Evolutionary conservation across 371 early-diverging fungal genomes (phyloP), one percentile per base, ranked within the genome.

Genomic region (Mucor mucedo): DNA sequence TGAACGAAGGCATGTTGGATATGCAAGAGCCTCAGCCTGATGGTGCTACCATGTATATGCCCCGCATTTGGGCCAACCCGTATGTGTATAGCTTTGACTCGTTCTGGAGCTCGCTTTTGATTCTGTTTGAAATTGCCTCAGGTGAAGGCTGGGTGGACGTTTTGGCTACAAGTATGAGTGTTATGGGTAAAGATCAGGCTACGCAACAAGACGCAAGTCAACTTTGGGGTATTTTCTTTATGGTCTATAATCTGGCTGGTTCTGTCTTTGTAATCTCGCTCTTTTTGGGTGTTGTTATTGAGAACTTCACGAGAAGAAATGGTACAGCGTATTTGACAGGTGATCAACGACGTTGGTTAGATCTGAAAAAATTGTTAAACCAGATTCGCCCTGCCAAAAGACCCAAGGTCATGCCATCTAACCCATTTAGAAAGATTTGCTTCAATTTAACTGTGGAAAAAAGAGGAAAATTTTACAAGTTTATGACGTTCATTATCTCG

Each of bases 101-200:
- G 14, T 88, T 91, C 71, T 76, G 82, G 55, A 64, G 71, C 0
- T 84, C 86, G 0, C 69, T 89, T 41, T 58, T 87, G 56, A 83
- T 88, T 39, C 68, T 91, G 1, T 83, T 91, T 48, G 88, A 88
- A 60, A 86, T 87, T 71, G 76, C 84, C 1, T 88, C 88, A 28
- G 88, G 89, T 47, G 91, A 91, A 68, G 89, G 89, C 4, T 91
- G 91, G 91, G 73, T 83, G 2, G 85, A 87, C 58, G 89, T 89
- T 3, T 70, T 89, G 77, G 66, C 73, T 4, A 76, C 82, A 0
- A 80, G 86, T 41, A 88, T 90, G 80, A 65, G 76, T 33, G 73
- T 87, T 3, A 70, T 61, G 1, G 84, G 86, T n/a, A 70, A 72
- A n/a, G 84, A 86, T 45, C 56, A 68, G n/a, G 71, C 75, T 40